phyloP scores from a whole-genome alignment of 1,284 basidiomycete genomes.

The Trichosporon faecale region DNA sequence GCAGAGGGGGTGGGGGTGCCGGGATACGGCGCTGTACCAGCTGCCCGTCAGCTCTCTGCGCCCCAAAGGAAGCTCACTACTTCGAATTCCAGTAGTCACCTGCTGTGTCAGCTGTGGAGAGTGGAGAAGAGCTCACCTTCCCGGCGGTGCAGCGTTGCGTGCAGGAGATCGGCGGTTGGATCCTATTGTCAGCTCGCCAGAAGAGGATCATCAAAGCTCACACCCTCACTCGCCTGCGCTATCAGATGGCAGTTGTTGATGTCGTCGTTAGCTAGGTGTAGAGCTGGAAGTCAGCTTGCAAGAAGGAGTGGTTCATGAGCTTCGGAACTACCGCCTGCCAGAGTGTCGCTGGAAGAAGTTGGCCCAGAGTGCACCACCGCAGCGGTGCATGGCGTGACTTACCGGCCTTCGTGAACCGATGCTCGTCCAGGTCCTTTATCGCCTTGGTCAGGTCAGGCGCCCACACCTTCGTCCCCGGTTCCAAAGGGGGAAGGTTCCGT shows the following conservation, averaged over 20 bases:
- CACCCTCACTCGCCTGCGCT: conserved; percentile 43
- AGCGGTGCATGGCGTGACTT: too few relatives aligned
- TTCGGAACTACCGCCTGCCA: too few relatives aligned
- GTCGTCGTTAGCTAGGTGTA: conserved; percentile 52
- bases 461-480: conserved; percentile 39
- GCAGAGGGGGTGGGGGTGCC: conserved; percentile 35
- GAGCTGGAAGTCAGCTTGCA: conserved; percentile 25
- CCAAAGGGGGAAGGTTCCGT: conserved; percentile 37
- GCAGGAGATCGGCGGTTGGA: conserved; percentile 44
- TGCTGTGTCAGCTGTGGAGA: conserved; percentile 10
- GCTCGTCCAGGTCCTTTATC: conserved; percentile 36
- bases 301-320: too few relatives aligned
- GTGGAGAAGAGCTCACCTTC: conserved; percentile 36
- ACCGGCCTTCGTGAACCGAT: conserved; percentile 42
- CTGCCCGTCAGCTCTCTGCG: conserved; percentile 23
- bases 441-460: conserved; percentile 28
- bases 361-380: too few relatives aligned
- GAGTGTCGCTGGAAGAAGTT: too few relatives aligned
- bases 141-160: conserved; percentile 49
- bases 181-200: conserved; percentile 27
- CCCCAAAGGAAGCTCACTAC: conserved; percentile 33
- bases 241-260: conserved; percentile 45
- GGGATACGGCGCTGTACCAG: conserved; percentile 40
- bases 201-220: conserved; percentile 17
- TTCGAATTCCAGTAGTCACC: conserved; percentile 53